These are phyloP conservation scores for Didymella pomorum DNA, from an alignment of 2,329 filamentous ascomycete species.

Conservation along the genomic window DNA sequence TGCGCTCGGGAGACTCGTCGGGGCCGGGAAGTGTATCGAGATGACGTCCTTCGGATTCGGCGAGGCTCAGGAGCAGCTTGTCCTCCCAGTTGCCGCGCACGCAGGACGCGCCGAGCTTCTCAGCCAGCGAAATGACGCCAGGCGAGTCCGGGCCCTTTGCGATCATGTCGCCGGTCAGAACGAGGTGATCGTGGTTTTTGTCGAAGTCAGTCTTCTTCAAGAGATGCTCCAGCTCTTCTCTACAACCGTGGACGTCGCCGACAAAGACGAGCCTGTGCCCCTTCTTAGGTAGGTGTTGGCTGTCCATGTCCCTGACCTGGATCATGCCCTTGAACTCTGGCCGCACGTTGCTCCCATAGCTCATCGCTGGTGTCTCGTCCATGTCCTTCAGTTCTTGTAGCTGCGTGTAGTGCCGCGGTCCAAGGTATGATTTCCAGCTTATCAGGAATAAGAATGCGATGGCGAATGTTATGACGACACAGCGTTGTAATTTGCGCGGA, in stretches of 20 bases:
- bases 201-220: slow-evolving; percentile 73
- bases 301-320: slow-evolving; percentile 60
- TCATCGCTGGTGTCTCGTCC: slow-evolving; percentile 34
- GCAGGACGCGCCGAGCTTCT: slow-evolving; percentile 75
- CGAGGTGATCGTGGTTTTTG: slow-evolving; percentile 59
- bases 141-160: slow-evolving; percentile 85
- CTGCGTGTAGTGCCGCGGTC: slow-evolving; percentile 48
- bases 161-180: slow-evolving; percentile 59
- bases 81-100: slow-evolving; percentile 96
- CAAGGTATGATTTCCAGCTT: slow-evolving; percentile 49
- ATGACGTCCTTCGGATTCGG: slow-evolving; percentile 45
- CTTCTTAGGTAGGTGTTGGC: slow-evolving; percentile 54
- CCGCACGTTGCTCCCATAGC: slow-evolving; percentile 58
- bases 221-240: slow-evolving; percentile 65
- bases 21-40: slow-evolving; percentile 32
- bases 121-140: slow-evolving; percentile 79
- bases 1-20: slow-evolving; percentile 43
- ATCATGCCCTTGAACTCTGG: slow-evolving; percentile 60
- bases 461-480: slow-evolving; percentile 44
- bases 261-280: slow-evolving; percentile 76
- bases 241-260: slow-evolving; percentile 93
- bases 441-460: slow-evolving; percentile 42
- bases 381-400: slow-evolving; percentile 48
- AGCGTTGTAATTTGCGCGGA: slow-evolving; percentile 48
- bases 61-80: slow-evolving; percentile 73